Base-by-base conservation (phyloP, 306 rosid genomes). In the Vicia sativa region DNA sequence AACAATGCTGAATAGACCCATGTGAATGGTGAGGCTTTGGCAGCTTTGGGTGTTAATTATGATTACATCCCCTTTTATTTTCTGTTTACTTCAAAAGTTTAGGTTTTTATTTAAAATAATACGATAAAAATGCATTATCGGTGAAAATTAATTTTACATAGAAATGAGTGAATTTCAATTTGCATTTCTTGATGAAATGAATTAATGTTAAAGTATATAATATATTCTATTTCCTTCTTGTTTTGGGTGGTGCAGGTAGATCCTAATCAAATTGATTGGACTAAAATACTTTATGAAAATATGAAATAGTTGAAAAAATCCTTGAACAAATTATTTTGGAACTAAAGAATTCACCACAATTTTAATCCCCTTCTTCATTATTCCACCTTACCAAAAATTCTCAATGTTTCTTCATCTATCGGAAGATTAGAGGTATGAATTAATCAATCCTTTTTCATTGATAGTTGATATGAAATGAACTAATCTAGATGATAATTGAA, bases 341-440 rank as follows among this genome's bases (percentile, higher is more conserved):
- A 75, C 86, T 44, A 89, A 80, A 71, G 69, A 77, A 74, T 48
- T 62, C 3, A 41, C 73, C 8, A 62, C 61, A 72, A 62, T 76
- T 28, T 82, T 86, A n/a, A 65, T 82, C 85, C 86, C 39, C 80
- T 82, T 63, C 89, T 89, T 16, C 81, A 78, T 45, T 56, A 68
- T 26, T 89, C 96, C 7, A 69, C 28, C 23, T 82, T 86, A 2
- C 91, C 89, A 48, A 48, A 84, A 67, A 80, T 89, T 76, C 78
- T 89, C 11, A 84, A 74, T 57, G 80, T 86, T 72, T 70, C 87
- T 11, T 71, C 87, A 7, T 8, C 25, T 23, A 0, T 14, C 2
- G 89, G 85, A 11, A 54, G 19, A 1, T 46, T 84, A 8, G 18
- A 74, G 83, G 86, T 82, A 84, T 67, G 65, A 31, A 38, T 38